These are phyloP conservation scores for Cucurbita maxima DNA, from an alignment of 306 rosid species.

Conservation along the genomic window DNA sequence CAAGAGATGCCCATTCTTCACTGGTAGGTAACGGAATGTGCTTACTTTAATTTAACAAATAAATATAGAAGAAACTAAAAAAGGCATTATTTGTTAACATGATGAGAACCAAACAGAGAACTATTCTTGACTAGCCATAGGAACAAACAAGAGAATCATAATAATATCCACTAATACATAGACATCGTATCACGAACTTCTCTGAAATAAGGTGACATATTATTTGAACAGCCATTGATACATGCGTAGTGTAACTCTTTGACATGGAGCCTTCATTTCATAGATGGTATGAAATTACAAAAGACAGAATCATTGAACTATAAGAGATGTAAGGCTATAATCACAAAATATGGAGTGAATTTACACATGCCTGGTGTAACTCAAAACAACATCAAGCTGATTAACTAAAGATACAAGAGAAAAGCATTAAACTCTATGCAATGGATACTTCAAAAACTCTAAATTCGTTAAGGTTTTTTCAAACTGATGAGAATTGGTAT, in stretches of 20 bases:
- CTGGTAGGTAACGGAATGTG: background rate
- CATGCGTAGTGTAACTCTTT: too few species aligned
- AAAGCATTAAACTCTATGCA: background rate
- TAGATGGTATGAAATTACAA: too few species aligned
- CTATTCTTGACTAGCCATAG: background rate
- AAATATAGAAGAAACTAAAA: background rate
- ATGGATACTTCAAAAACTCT: background rate
- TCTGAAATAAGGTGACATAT: background rate
- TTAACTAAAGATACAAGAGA: background rate
- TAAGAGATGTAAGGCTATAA: too few species aligned
- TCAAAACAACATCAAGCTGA: background rate
- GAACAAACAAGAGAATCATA: background rate
- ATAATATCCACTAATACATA: background rate
- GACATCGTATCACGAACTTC: background rate
- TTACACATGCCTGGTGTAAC: background rate
- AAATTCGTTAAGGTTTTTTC: background rate
- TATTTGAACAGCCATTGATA: background rate
- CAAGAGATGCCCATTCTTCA: background rate
- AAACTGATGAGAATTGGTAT: background rate
- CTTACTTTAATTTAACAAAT: background rate
- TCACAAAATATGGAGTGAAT: too few species aligned
- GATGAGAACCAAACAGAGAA: background rate
- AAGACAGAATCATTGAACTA: too few species aligned
- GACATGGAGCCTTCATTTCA: too few species aligned
- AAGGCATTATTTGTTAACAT: background rate